Evolutionary conservation across 257 asterid genomes (phyloP).

Genomic region (Plantago ovata): DNA sequence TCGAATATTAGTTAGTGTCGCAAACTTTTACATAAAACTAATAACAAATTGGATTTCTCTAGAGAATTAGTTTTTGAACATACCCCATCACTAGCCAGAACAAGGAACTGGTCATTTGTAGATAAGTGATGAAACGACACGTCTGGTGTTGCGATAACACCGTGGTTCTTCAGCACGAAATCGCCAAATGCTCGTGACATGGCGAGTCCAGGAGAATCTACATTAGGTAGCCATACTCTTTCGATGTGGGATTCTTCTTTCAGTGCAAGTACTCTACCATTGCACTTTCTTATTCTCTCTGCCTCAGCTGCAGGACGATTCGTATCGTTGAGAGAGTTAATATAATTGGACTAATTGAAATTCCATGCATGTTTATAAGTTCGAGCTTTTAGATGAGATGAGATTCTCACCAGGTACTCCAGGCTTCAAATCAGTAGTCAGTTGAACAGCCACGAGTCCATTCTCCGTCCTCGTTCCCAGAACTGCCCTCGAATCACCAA

Average conservation of each 20-base stretch:
- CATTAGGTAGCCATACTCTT: conserved; percentile 77
- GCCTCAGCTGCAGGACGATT: conserved; percentile 55
- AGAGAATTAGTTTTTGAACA: not conserved
- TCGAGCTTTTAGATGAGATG: not conserved
- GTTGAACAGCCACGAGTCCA: conserved; percentile 52
- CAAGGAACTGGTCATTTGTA: conserved; percentile 59
- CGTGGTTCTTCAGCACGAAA: conserved; percentile 58
- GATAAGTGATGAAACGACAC: conserved; percentile 49
- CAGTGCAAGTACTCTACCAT: conserved; percentile 63
- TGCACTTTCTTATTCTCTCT: conserved; percentile 67
- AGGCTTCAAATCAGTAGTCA: conserved; percentile 85
- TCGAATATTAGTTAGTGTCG: not conserved
- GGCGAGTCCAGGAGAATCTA: conserved; percentile 81
- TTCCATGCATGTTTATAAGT: not conserved
- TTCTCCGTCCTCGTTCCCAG: conserved; percentile 51
- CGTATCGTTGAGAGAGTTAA: not conserved
- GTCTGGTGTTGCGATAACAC: conserved; percentile 66
- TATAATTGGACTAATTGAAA: too few relatives aligned
- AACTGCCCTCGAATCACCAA: conserved; percentile 83
- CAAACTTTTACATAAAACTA: not conserved
- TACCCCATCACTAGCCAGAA: conserved; percentile 89
- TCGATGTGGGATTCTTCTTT: conserved; percentile 63
- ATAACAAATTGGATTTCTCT: too few relatives aligned
- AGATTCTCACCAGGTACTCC: conserved; percentile 51
- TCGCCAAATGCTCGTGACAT: conserved; percentile 90